Evolutionary conservation across 257 asterid genomes (phyloP).

Genomic region (Solanum piurae): DNA sequence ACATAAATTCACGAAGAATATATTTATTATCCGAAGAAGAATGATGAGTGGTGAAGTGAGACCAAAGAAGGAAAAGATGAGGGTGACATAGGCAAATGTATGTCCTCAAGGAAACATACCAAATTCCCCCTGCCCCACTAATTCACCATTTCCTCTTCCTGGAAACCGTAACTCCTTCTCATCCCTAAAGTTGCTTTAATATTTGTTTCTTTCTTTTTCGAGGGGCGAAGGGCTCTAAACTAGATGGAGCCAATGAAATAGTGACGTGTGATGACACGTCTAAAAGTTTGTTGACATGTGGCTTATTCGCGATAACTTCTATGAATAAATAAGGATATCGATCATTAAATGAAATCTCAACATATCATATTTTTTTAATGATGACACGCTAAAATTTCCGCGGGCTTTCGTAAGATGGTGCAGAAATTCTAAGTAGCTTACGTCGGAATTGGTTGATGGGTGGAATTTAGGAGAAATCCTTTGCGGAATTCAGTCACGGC

Average conservation of each 20-base stretch:
- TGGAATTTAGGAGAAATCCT: background rate
- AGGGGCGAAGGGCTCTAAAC: background rate
- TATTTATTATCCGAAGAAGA: background rate
- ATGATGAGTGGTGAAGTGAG: background rate
- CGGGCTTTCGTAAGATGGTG: background rate
- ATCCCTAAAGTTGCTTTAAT: conserved; percentile 1
- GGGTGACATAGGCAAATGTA: conserved; percentile 15
- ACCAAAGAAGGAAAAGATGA: background rate
- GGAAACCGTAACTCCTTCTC: conserved; percentile 9
- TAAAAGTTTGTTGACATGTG: background rate
- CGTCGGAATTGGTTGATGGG: background rate
- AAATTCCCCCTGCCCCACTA: background rate
- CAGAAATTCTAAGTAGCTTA: background rate
- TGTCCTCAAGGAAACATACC: conserved; percentile 30
- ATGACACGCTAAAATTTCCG: background rate
- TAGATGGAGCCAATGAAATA: background rate
- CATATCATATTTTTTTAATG: background rate
- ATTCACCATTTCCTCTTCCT: conserved; percentile 1
- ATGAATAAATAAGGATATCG: background rate
- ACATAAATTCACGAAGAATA: background rate
- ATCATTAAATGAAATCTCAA: background rate
- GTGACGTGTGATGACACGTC: background rate
- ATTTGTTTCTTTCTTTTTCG: background rate
- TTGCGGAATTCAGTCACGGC: background rate
- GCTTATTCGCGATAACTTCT: background rate